Conservation (phyloP, 2,329 filamentous ascomycete genomes). For the Parascedosporium putredinis region DNA sequence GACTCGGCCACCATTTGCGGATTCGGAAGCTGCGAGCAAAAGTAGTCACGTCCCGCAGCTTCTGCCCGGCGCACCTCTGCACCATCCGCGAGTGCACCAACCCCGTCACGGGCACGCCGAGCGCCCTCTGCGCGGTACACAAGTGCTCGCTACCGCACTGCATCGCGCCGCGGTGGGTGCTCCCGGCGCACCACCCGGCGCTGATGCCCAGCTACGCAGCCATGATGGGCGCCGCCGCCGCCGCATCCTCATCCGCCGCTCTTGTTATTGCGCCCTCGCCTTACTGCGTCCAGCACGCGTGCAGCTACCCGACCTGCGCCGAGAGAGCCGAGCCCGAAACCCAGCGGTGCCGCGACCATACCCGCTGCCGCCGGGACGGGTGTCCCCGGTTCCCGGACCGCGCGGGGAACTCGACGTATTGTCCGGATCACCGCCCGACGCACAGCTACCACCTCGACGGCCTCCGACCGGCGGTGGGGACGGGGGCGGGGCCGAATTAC, state of each 20-base stretch:
- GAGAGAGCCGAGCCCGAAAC: conserved; percentile 4
- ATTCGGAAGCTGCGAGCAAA: conserved; percentile 5
- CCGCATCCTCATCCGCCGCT: too few relatives aligned
- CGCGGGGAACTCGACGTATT: background rate
- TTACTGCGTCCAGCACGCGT: conserved; percentile 5
- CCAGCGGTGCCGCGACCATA: conserved; percentile 3
- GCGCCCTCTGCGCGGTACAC: conserved; percentile 5
- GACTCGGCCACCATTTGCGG: conserved; percentile 7
- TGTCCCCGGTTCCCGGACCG: conserved; percentile 1
- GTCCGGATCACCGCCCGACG: background rate
- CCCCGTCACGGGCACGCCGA: background rate
- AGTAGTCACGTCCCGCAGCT: background rate
- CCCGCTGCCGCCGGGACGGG: background rate
- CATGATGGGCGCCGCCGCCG: background rate
- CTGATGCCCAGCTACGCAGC: background rate
- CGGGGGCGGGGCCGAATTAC: too few relatives aligned
- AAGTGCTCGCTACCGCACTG: conserved; percentile 9
- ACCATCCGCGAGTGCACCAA: background rate
- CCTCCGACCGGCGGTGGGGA: background rate
- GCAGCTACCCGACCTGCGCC: conserved; percentile 1
- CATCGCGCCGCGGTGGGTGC: background rate
- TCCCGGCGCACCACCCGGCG: background rate
- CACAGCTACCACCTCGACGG: background rate
- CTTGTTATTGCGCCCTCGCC: background rate
- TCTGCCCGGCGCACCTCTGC: conserved; percentile 6